Base-by-base conservation (phyloP, 164 flowering plant genomes). In the Chimonanthus praecox region DNA sequence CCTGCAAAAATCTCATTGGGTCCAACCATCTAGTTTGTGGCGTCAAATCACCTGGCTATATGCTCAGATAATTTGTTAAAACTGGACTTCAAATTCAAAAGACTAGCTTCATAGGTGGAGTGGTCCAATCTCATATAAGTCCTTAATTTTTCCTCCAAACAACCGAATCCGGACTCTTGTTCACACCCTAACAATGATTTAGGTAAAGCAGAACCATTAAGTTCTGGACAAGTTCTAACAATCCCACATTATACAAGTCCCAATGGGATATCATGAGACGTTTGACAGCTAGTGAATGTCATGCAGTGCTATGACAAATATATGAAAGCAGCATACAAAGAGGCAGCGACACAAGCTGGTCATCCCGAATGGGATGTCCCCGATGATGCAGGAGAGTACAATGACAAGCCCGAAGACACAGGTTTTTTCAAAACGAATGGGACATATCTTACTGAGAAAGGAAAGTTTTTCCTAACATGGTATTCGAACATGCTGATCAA, bases 391-490 rank as follows among this genome's bases (percentile, higher is more conserved):
- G 95, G 97, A 60, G 71, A 76, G 71, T 90, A 89, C 76, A 94
- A 92, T 75, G 87, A 86, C 87, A 81, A 49, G n/a, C 99, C 99
- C 0, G 87, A 83, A 3, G 15, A 71, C 18, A 91, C 97, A 6
- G 80, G 75, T 13, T 94, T 94, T 80, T 92, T 94, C 71, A 48
- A 70, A 76, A n/a, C 81, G 43, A 79, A 85, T 47, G 92, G 97
- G 47, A 84, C 92, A 16, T 94, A 87, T 82, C 81, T 71, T 2
- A 80, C 86, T 4, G 95, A 91, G 64, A 73, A 82, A 73, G 99
- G 97, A n/a, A 87, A 85, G 81, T 92, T 91, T 75, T 94, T 94
- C 85, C 77, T 92, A 72, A 84, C 87, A 58, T 94, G 97, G 97
- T 94, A 94, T 64, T 94, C 97, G 4, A 87, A 80, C 81, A 87